Evolutionary conservation across 805 yeast genomes (phyloP), one percentile per base, ranked within the genome.

Genomic region (Myxozyma vanderwaltii): DNA sequence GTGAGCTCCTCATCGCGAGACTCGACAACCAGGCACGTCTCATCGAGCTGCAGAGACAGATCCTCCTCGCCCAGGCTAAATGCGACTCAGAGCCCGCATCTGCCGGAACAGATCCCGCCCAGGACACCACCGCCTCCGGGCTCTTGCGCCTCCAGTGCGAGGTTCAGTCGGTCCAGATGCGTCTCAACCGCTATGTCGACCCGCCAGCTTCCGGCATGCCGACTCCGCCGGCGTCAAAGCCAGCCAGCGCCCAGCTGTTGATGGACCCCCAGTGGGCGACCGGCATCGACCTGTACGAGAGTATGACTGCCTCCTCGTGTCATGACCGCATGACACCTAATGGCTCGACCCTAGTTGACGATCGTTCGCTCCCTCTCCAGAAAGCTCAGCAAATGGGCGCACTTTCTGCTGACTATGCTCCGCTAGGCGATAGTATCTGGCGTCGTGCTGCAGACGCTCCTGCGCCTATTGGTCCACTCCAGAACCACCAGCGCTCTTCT

Each of bases 1-100:
- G 59, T 23, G 59, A 54, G 5, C 45, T 51, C 8, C n/a, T 61
- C 38, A 19, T 61, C n/a, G 21, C 19, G 46, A 38, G 48, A 52
- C 64, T 61, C 29, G 63, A 61, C 33, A 49, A 35, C 24, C 64
- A 61, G 45, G 63, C 59, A 2, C 49, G 49, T 27, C 48, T 61
- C 26, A 61, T 61, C 31, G 63, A 58, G 50, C 55, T 58, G 13
- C 64, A 61, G 47, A 54, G 56, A 24, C 51, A 59, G 41, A 38
- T 49, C 21, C 56, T 61, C 12, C 50, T 61, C 6, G 41, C 57
- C 8, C 63, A 59, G 57, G 38, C 54, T 15, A 24, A 27, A 26
- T 24, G 31, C 19, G 63, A 58, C 40, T 13, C 39, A 10, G 41
- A 29, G 7, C n/a, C 40, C 13, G 33, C 33, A 1, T 13, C 36